Evolutionary conservation across 768 basidiomycete species (phyloP).

Genomic region (Clavulina sp.): DNA sequence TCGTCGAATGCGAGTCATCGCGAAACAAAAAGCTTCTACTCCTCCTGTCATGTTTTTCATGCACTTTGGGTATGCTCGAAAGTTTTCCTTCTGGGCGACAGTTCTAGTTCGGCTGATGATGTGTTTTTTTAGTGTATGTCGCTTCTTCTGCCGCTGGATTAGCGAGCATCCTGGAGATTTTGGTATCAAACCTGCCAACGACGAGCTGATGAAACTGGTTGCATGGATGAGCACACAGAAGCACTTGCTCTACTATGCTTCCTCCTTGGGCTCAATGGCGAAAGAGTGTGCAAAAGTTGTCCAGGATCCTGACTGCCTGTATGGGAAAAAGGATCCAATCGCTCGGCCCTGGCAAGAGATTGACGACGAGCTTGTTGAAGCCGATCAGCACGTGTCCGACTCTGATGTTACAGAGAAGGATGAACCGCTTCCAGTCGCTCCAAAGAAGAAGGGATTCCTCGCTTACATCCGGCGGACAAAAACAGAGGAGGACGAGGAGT

Average conservation of each 20-base stretch:
- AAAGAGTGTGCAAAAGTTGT: slow-evolving; percentile 42
- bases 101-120: no score
- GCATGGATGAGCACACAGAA: slow-evolving; percentile 66
- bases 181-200: slow-evolving; percentile 52
- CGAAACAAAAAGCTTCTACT: no score
- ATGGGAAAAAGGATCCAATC: slow-evolving; percentile 39
- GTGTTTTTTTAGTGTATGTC: slow-evolving; percentile 42
- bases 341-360: neutral
- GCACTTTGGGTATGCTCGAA: no score
- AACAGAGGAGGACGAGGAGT: no score
- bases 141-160: slow-evolving; percentile 63
- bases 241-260: slow-evolving; percentile 69
- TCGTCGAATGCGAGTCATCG: no score
- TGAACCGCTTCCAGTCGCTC: no score
- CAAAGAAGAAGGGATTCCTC: no score
- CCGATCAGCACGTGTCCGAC: neutral
- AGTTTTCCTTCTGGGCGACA: no score
- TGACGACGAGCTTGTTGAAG: neutral
- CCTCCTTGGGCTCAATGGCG: slow-evolving; percentile 65
- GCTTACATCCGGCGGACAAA: no score
- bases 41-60: no score
- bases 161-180: slow-evolving; percentile 62
- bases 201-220: slow-evolving; percentile 57
- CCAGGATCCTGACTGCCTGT: slow-evolving; percentile 62
- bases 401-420: neutral